These are phyloP conservation scores for Epichloe uncinata DNA, from an alignment of 2,329 filamentous ascomycete genomes.

Conservation along the genomic window DNA sequence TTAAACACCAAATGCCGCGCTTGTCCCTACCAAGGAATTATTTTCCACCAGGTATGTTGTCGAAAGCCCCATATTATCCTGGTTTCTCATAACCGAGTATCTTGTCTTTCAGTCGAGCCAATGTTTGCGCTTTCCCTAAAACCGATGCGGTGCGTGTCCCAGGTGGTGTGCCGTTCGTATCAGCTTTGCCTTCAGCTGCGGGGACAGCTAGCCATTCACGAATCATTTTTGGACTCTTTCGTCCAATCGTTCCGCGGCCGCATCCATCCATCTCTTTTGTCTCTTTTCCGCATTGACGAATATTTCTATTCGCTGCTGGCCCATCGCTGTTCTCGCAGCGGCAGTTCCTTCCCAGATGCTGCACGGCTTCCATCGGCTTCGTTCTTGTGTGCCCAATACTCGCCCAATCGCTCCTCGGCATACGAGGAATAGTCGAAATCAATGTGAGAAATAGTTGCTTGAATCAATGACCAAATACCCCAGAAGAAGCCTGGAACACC, in stretches of 20 bases:
- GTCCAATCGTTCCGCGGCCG: not conserved
- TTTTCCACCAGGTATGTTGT: not conserved
- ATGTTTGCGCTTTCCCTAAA: not conserved
- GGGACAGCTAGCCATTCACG: not conserved
- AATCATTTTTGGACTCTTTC: not conserved
- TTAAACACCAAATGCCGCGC: slow-evolving; percentile 4
- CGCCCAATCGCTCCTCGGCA: slow-evolving; percentile 70
- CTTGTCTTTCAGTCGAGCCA: not conserved
- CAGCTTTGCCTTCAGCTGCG: not conserved
- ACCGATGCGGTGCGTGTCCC: not conserved
- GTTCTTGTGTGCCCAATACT: slow-evolving; percentile 87
- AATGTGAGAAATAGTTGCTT: slow-evolving; percentile 86
- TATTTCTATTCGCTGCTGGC: slow-evolving; percentile 23
- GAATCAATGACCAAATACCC: slow-evolving; percentile 94
- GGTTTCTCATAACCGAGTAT: not conserved
- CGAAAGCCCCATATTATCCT: not conserved
- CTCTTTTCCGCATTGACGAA: not conserved
- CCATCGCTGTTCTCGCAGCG: slow-evolving; percentile 72
- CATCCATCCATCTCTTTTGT: not conserved
- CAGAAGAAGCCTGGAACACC: slow-evolving; percentile 81
- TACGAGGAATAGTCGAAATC: slow-evolving; percentile 95
- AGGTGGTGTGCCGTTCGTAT: not conserved
- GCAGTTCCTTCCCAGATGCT: slow-evolving; percentile 41
- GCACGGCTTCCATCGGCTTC: slow-evolving; percentile 52
- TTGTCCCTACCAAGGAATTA: not conserved